These are phyloP conservation scores for Sporothrix inflata DNA, from an alignment of 2,329 filamentous ascomycete genomes.

Conservation along the genomic window DNA sequence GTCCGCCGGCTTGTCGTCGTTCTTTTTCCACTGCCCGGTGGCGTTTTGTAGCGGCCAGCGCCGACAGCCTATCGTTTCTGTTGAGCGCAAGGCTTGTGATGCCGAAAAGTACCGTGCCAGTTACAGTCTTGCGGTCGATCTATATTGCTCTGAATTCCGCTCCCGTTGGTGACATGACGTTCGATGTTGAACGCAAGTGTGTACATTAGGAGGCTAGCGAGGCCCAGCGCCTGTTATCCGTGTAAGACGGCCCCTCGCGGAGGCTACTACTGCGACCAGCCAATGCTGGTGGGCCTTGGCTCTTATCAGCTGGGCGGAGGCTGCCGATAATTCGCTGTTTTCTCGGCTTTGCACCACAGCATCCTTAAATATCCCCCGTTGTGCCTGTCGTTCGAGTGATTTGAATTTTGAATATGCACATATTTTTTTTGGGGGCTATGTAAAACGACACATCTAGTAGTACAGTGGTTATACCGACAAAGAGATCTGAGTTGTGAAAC, in stretches of 20 bases:
- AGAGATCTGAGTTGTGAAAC: conserved; percentile 3
- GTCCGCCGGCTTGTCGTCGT: neutral
- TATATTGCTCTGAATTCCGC: neutral
- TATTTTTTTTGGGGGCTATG: neutral
- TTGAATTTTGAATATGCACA: conserved; percentile 1
- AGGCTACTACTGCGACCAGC: neutral
- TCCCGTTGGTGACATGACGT: neutral
- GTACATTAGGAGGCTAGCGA: too few relatives aligned
- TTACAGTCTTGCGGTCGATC: neutral
- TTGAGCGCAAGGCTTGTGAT: neutral
- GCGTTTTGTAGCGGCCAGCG: neutral
- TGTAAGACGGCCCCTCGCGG: conserved; percentile 16
- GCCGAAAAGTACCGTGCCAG: neutral
- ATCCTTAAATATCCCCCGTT: neutral
- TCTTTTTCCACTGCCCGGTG: neutral
- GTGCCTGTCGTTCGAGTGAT: neutral
- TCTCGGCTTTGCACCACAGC: neutral
- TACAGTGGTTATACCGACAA: neutral
- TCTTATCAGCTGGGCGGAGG: conserved; percentile 22
- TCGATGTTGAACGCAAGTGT: neutral
- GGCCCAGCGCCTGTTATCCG: neutral
- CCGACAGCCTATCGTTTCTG: conserved; percentile 1
- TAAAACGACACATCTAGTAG: neutral
- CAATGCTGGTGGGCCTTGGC: conserved; percentile 10
- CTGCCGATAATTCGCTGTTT: conserved; percentile 19